Base-by-base conservation (phyloP, 2,329 filamentous ascomycete genomes). In the Pseudocercospora musae region DNA sequence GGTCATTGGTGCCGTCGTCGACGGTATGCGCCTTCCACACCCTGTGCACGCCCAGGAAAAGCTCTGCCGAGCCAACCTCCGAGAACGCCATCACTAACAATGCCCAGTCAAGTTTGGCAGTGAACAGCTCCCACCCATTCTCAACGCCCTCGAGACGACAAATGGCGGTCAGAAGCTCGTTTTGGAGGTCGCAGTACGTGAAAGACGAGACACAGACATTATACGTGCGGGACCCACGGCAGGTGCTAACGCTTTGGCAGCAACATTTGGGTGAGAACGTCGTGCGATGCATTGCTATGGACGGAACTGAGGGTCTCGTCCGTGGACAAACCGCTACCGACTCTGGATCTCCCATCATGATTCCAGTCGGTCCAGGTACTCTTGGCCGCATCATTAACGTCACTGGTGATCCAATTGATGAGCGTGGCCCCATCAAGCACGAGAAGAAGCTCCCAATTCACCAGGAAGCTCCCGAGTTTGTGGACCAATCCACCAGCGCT, bases 321-420 rank as follows among this genome's bases (percentile, higher is more conserved):
- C 94, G 95, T 87, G 95, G 95, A 79, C 83, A 88, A 78, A 86
- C 87, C 80, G 92, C 89, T 73, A 81, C 80, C 75, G 95, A 99
- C 82, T 97, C 94, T 78, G 95, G 95, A 79, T 84, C 87, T 73
- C 95, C 95, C 78, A 99, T 99, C 85, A 92, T 87, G 82, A 93
- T 99, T 76, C 94, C 94, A 78, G 94, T 98, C 82, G 95, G 95
- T 76, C 87, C 87, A 78, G 91, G 85, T 79, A 96, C 92, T 72
- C 91, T 99, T 74, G 95, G 95, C 77, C 95, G 95, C 85, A 99
- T 99, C 87, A 93, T 99, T 85, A 99, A 99, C 88, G 95, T 99
- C 84, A 99, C 95, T 85, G 95, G 95, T 88, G 94, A 99, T 83
- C 95, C 95, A 78, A 98, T 99, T 83, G 95, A 99, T 80, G 95